phyloP scores from a whole-genome alignment of 768 basidiomycete genomes.

The Boletus tylopilopsis region DNA sequence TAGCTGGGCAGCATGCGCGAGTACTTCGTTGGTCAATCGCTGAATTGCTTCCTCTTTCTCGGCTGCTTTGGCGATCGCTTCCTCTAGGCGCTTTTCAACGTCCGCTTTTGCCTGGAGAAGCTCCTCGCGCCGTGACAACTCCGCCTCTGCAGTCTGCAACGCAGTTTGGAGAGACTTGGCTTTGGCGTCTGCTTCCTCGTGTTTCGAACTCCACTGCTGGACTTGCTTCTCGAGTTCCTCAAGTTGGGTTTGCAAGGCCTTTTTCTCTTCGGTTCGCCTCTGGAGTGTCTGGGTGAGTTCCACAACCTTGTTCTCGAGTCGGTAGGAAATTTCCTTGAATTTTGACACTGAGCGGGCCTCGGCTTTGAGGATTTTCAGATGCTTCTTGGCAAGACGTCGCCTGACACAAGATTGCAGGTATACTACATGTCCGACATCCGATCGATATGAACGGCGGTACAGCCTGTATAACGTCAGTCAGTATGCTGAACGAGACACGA shows the following conservation, averaged over 20 bases:
- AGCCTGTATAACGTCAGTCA: constrained; percentile 38
- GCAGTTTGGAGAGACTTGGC: constrained; percentile 69
- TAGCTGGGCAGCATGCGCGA: constrained; percentile 67
- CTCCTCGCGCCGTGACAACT: constrained; percentile 67
- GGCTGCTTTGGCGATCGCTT: constrained; percentile 61
- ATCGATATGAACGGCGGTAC: constrained; percentile 48
- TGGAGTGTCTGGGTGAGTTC: constrained; percentile 95
- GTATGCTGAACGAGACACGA: background rate
- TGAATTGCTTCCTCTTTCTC: constrained; percentile 87
- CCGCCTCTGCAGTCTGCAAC: constrained; percentile 66
- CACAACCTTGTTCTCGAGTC: constrained; percentile 97
- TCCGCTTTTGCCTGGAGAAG: constrained; percentile 73
- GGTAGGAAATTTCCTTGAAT: constrained; percentile 98
- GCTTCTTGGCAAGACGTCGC: constrained; percentile 79
- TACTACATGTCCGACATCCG: constrained; percentile 69
- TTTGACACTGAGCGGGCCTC: constrained; percentile 97
- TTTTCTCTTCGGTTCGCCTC: constrained; percentile 87
- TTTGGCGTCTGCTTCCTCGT: constrained; percentile 81
- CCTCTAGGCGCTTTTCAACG: constrained; percentile 77
- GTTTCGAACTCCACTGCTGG: constrained; percentile 76
- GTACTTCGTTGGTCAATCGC: constrained; percentile 75
- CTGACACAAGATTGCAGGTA: constrained; percentile 91
- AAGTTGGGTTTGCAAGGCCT: constrained; percentile 74
- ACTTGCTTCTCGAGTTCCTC: constrained; percentile 81
- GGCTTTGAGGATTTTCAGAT: constrained; percentile 77